These are phyloP conservation scores for Atkinsonella hypoxylon DNA, from an alignment of 2,329 filamentous ascomycete species.

Conservation along the genomic window DNA sequence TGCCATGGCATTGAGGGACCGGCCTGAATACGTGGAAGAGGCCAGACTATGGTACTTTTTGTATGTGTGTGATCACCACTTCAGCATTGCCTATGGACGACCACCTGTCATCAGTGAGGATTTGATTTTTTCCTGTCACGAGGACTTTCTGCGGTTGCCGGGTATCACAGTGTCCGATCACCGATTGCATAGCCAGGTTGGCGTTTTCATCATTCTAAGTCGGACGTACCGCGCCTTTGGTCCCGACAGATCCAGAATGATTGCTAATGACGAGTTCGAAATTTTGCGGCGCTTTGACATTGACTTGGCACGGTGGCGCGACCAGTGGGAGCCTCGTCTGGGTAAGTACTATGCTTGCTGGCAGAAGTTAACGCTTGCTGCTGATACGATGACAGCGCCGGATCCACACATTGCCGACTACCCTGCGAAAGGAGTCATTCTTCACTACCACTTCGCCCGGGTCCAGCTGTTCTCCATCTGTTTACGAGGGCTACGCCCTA, in stretches of 20 bases:
- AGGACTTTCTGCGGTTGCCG: conserved; percentile 37
- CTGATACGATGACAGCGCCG: conserved; percentile 19
- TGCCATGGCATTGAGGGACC: conserved; percentile 31
- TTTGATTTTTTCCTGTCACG: conserved; percentile 42
- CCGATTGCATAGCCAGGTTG: conserved; percentile 46
- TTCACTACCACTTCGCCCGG: conserved; percentile 39
- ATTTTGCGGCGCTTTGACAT: conserved; percentile 15
- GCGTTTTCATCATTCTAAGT: conserved; percentile 48
- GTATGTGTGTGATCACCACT: conserved; percentile 55
- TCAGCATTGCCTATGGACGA: conserved; percentile 48
- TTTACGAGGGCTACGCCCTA: conserved; percentile 22
- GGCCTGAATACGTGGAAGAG: conserved; percentile 37
- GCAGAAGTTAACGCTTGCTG: background rate
- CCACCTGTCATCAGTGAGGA: conserved; percentile 49
- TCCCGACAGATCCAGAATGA: conserved; percentile 32
- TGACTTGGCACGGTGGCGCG: conserved; percentile 24
- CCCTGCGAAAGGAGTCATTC: conserved; percentile 34
- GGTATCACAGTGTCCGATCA: conserved; percentile 41
- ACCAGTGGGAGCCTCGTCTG: conserved; percentile 23
- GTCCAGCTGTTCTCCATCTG: conserved; percentile 37
- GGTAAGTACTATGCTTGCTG: conserved; percentile 11
- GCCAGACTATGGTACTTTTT: conserved; percentile 51
- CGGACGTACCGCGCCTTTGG: conserved; percentile 46
- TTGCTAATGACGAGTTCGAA: conserved; percentile 22
- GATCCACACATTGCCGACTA: conserved; percentile 35